Evolutionary conservation across 257 asterid species (phyloP), one percentile per base, ranked within the genome.

Genomic region (Coffea canephora): DNA sequence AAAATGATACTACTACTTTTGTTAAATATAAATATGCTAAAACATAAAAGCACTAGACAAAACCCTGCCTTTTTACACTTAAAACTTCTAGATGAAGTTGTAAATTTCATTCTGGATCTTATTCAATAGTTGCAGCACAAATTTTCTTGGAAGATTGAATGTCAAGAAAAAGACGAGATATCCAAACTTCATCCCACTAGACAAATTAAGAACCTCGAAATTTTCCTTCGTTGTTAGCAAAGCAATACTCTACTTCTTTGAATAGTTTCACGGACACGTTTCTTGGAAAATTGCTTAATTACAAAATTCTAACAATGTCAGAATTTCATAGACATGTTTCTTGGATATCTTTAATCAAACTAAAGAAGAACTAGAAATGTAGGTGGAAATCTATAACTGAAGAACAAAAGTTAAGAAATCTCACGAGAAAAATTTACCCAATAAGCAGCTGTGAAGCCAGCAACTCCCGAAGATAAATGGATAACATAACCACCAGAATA

Each of bases 391-490:
- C 19, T 62, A 19, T 62, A 62, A 62, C 21, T 1, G 23, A 62
- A 62, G 43, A 62, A 19, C 69, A 4, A 14, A 54, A 54, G 4
- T 54, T 3, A 14, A 54, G 55, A 18, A 34, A 3, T 21, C 25
- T 72, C 52, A 69, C 15, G 74, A 43, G 52, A 34, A 16, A 41
- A 55, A 39, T 54, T 6, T 82, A 88, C 92, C 96, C 96, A 91
- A 31, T 79, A 88, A 3, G 96, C 94, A 79, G 96, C 92, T 8
- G 94, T 91, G 85, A 91, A 91, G 54, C 96, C 96, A 71, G 96
- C 94, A 54, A 90, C 91, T 7, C 94, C 96, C 52, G 94, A 89
- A n/a, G 96, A 89, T 34, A 89, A 73, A 84, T 91, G 96, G 54
- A 91, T 89, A 36, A 89, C 94, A 80, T 90, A 91, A 25, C 94